Base-by-base conservation (phyloP, 768 basidiomycete genomes). In the Naganishia antarctica region DNA sequence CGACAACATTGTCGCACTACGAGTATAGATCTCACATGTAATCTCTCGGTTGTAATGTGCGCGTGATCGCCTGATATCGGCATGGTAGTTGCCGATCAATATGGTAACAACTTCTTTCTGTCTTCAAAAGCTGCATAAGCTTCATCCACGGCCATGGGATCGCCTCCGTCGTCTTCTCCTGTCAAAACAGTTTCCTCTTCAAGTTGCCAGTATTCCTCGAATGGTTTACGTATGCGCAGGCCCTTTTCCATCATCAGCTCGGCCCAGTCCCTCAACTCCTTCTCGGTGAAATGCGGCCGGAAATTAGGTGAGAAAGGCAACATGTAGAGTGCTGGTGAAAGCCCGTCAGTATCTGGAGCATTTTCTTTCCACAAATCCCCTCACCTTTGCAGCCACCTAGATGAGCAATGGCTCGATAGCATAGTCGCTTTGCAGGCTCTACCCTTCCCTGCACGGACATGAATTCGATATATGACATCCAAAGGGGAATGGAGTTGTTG, bases 1-100 rank as follows among this genome's bases (percentile, higher is more conserved):
- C 50, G 84, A 84, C 62, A 80, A 83, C 40, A 83, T 90, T 60
- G 84, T 84, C 44, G 83, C 79, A 26, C 37, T 57, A 23, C 32
- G 53, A 23, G 32, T 57, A 37, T 57, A 51, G 53, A 37, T 37
- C 34, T 7, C 7, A 15, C 15, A 7, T 7, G 7, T 7, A 15
- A 15, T 37, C 15, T 37, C 15, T 15, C 34, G 7, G 34, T 37
- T 37, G n/a, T n/a, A n/a, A n/a, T n/a, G n/a, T n/a, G n/a, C n/a
- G n/a, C n/a, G n/a, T n/a, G n/a, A n/a, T n/a, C n/a, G n/a, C n/a
- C n/a, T n/a, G n/a, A n/a, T n/a, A n/a, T n/a, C n/a, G n/a, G n/a
- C n/a, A n/a, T n/a, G n/a, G n/a, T n/a, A n/a, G 18, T 51, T 8
- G 50, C 29, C 3, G 31, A 31, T 48, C 51, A 77, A 65, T 79